A percentile compares a stretch with the other conserved stretches of the same genome.
phyloP scores from a whole-genome alignment of 129 eudicot genomes.

The Solidago caesia region DNA sequence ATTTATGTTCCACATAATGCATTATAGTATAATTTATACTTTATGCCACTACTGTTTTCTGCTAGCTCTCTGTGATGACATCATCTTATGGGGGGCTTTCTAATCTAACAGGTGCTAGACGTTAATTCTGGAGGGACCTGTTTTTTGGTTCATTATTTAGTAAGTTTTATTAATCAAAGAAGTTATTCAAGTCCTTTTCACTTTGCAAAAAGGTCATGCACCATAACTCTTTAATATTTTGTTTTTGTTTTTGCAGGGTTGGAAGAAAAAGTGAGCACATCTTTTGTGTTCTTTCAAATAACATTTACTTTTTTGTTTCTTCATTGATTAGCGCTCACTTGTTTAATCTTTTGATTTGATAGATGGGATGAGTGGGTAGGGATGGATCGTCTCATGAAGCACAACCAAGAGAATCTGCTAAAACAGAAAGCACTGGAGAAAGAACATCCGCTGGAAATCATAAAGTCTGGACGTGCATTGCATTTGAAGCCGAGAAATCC shows the following conservation, averaged over 20 bases:
- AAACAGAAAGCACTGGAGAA: conserved; percentile 44
- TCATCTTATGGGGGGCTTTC: conserved; percentile 17
- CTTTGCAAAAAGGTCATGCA: background rate
- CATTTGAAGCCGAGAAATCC: conserved; percentile 40
- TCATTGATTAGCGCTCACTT: background rate
- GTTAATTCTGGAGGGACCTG: conserved; percentile 40
- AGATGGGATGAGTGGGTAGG: conserved; percentile 95
- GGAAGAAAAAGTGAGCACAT: conserved; percentile 74
- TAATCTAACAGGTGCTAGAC: conserved; percentile 52
- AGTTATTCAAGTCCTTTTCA: background rate
- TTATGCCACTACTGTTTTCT: background rate
- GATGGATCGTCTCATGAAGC: conserved; percentile 53
- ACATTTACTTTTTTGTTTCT: background rate
- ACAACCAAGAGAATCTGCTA: conserved; percentile 46
- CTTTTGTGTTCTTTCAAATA: conserved; percentile 2
- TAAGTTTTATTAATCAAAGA: conserved; percentile 37
- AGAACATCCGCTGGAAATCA: conserved; percentile 35
- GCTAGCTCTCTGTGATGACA: background rate
- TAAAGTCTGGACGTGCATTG: conserved; percentile 38
- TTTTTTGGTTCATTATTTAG: conserved; percentile 64
- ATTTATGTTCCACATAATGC: conserved; percentile 4
- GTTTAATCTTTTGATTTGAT: conserved; percentile 19
- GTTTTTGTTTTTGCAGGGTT: conserved; percentile 58
- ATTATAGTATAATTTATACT: conserved; percentile 1
- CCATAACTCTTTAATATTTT: conserved; percentile 1